Evolutionary conservation across 2,329 filamentous ascomycete species (phyloP).

Genomic region (Epichloe scottii): DNA sequence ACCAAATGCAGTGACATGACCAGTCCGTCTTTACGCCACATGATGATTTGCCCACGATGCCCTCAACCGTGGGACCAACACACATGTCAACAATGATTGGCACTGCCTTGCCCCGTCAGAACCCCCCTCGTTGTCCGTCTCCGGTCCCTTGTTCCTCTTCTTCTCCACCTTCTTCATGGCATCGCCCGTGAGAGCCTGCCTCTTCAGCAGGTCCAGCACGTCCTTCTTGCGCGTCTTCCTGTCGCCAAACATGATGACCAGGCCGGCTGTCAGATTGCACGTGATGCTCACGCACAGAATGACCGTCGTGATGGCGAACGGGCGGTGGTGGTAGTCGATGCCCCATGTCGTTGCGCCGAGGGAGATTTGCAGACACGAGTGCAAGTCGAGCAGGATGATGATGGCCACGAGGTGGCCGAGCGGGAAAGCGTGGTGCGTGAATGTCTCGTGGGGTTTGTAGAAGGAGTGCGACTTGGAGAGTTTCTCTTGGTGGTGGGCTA

Average conservation of each 20-base stretch:
- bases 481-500: conserved; percentile 68
- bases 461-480: conserved; percentile 76
- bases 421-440: conserved; percentile 70
- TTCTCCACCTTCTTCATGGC: conserved; percentile 35
- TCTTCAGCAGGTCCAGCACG: conserved; percentile 61
- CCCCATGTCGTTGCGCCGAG: conserved; percentile 70
- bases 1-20: no score
- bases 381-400: conserved; percentile 66
- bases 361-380: conserved; percentile 68
- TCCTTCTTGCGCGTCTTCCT: conserved; percentile 74
- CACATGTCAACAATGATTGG: no score
- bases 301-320: conserved; percentile 62
- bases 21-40: no score
- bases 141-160: conserved; percentile 5
- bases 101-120: not conserved
- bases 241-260: conserved; percentile 67
- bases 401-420: conserved; percentile 61
- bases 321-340: conserved; percentile 57
- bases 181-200: conserved; percentile 59
- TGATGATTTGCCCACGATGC: no score
- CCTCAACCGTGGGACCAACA: no score
- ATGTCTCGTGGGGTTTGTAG: conserved; percentile 79
- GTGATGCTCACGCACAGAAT: conserved; percentile 71
- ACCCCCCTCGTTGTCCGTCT: not conserved
- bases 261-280: conserved; percentile 63